Base-by-base conservation (phyloP, 202 grass and related monocot genomes). In the Elaeis oleifera region DNA sequence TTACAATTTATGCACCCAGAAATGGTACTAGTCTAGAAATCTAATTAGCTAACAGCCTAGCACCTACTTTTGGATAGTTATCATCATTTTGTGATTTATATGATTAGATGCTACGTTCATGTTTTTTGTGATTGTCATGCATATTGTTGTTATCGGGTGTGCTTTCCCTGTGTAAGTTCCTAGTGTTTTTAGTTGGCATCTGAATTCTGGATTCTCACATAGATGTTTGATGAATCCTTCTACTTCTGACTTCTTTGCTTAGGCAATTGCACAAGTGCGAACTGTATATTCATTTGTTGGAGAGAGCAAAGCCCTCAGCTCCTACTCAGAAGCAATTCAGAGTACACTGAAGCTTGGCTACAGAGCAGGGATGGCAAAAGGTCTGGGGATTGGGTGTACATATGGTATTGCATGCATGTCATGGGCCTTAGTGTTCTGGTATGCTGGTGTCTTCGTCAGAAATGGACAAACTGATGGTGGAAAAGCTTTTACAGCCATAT, bases 401-500 rank as follows among this genome's bases (percentile, higher is more conserved):
- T 99, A 99, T 68, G 94, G 88, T 16, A 99, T 92, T 77, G 94
- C 94, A 17, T 99, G 94, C 85, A 99, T 99, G 85, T 99, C 94
- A 71, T 99, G 94, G 94, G 94, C 94, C 21, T 62, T 99, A 11
- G 94, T 99, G 51, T 99, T 99, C 70, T 94, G 94, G 94, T 99
- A 99, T 61, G 94, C 94, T 16, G 94, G 94, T 50, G 94, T 99
- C 63, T 99, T 99, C 76, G 94, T 99, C 61, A 60, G 94, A 71
- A 92, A 89, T 84, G 88, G 85, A 53, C 85, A 94, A 59, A 87
- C 78, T 6, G 88, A 99, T 58, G 94, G 94, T 65, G 94, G 94
- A 18, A 99, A 94, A 72, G 94, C 88, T 53, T 99, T 99, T 72
- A 99, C 94, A 2, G 88, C 94, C 0, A 97, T 97, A 20, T 97